phyloP scores from a whole-genome alignment of 345 rosid species.

The Aethionema arabicum region DNA sequence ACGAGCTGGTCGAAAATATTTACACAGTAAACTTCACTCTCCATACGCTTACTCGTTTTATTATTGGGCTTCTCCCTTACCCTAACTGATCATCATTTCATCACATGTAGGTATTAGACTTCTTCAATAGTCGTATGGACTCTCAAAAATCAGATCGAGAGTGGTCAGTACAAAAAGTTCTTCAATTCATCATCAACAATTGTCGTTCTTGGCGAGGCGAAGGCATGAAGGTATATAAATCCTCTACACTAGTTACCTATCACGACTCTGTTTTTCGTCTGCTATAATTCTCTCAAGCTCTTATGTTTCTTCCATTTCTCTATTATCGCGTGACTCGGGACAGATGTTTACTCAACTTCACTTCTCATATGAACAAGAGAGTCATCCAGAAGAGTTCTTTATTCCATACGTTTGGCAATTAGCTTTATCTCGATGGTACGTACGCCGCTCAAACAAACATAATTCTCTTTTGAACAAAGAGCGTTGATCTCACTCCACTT shows the following conservation, averaged over 20 bases:
- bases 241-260: background rate
- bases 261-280: background rate
- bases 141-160: slow-evolving; percentile 75
- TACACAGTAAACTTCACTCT: slow-evolving; percentile 50
- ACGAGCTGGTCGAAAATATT: slow-evolving; percentile 87
- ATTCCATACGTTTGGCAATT: slow-evolving; percentile 92
- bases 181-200: slow-evolving; percentile 63
- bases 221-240: slow-evolving; percentile 80
- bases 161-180: slow-evolving; percentile 97
- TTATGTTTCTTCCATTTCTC: background rate
- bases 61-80: slow-evolving; percentile 9
- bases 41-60: slow-evolving; percentile 23
- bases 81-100: slow-evolving; percentile 7
- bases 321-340: background rate
- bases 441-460: slow-evolving; percentile 28
- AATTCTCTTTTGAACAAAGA: slow-evolving; percentile 13
- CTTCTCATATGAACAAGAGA: slow-evolving; percentile 98
- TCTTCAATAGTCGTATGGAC: slow-evolving; percentile 90
- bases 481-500: background rate
- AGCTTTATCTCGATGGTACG: slow-evolving; percentile 72
- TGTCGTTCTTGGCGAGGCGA: slow-evolving; percentile 96
- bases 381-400: slow-evolving; percentile 96
- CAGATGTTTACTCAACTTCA: slow-evolving; percentile 97
- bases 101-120: slow-evolving; percentile 71
- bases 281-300: background rate